Conservation (phyloP, 2,329 filamentous ascomycete species). For the Aspergillus oerlinghausenensis region DNA sequence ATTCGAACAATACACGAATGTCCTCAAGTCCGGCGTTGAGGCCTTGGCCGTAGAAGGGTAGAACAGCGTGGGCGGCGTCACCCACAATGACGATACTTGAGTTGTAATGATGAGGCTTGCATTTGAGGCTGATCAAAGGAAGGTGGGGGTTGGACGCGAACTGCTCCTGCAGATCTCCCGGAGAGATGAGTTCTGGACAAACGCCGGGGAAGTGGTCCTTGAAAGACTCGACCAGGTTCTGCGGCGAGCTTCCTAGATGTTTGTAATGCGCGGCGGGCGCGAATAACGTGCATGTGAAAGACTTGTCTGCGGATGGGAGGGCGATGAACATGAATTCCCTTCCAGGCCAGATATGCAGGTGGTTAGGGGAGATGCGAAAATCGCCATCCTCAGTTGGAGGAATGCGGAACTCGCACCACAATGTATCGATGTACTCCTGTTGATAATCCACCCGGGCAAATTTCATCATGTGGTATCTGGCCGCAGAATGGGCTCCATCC, state of each 20-base stretch:
- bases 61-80: slow-evolving; percentile 95
- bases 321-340: slow-evolving; percentile 98
- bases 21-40: slow-evolving; percentile 97
- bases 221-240: slow-evolving; percentile 79
- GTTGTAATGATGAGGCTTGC: slow-evolving; percentile 76
- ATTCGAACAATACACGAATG: slow-evolving; percentile 78
- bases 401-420: slow-evolving; percentile 96
- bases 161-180: slow-evolving; percentile 63
- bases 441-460: slow-evolving; percentile 83
- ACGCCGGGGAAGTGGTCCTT: slow-evolving; percentile 82
- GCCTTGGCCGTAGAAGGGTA: slow-evolving; percentile 96
- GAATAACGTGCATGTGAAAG: slow-evolving; percentile 94
- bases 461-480: slow-evolving; percentile 94
- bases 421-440: slow-evolving; percentile 90
- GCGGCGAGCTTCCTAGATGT: slow-evolving; percentile 59
- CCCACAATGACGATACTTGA: slow-evolving; percentile 79
- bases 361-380: slow-evolving; percentile 83
- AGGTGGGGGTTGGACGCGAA: slow-evolving; percentile 83
- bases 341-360: slow-evolving; percentile 96
- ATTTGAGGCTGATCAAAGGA: slow-evolving; percentile 90
- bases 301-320: slow-evolving; percentile 80
- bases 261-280: slow-evolving; percentile 67
- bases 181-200: slow-evolving; percentile 53
- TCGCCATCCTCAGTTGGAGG: slow-evolving; percentile 48
- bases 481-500: slow-evolving; percentile 89